A percentile compares a stretch with the other conserved stretches of the same genome.
Evolutionary conservation across 1,284 basidiomycete genomes (phyloP).

Genomic region (Volvariella volvacea): DNA sequence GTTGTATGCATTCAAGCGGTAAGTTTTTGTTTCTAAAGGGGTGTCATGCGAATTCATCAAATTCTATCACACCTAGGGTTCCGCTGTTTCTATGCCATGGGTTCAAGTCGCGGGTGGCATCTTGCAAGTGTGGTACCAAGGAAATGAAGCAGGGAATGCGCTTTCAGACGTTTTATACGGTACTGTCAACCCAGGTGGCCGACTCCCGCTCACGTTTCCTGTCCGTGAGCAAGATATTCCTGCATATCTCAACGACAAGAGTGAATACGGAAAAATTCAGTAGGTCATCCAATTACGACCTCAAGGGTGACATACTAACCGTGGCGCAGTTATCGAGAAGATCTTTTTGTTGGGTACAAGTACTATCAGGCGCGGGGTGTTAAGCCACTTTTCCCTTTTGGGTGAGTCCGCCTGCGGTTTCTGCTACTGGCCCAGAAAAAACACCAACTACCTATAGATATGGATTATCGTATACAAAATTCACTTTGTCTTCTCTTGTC

Average conservation of each 20-base stretch:
- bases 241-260: constrained; percentile 50
- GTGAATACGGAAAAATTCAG: constrained; percentile 60
- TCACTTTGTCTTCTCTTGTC: constrained; percentile 45
- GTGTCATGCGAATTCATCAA: too few species aligned
- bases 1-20: constrained; percentile 66
- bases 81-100: constrained; percentile 65
- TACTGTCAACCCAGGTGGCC: constrained; percentile 64
- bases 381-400: constrained; percentile 62
- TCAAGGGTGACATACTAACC: too few species aligned
- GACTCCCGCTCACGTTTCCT: constrained; percentile 66
- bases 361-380: constrained; percentile 54
- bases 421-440: background rate
- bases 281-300: constrained; percentile 11
- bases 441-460: constrained; percentile 24
- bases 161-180: constrained; percentile 72
- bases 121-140: constrained; percentile 65
- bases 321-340: constrained; percentile 44
- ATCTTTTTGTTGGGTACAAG: constrained; percentile 70
- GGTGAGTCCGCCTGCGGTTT: constrained; percentile 31
- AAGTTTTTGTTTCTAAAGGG: constrained; percentile 15
- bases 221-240: constrained; percentile 59
- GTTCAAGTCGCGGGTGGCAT: constrained; percentile 42
- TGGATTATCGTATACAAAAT: constrained; percentile 71
- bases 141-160: constrained; percentile 71
- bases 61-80: constrained; percentile 41